Base-by-base conservation (phyloP, 1,284 basidiomycete species). In the Tylopilus sp. region DNA sequence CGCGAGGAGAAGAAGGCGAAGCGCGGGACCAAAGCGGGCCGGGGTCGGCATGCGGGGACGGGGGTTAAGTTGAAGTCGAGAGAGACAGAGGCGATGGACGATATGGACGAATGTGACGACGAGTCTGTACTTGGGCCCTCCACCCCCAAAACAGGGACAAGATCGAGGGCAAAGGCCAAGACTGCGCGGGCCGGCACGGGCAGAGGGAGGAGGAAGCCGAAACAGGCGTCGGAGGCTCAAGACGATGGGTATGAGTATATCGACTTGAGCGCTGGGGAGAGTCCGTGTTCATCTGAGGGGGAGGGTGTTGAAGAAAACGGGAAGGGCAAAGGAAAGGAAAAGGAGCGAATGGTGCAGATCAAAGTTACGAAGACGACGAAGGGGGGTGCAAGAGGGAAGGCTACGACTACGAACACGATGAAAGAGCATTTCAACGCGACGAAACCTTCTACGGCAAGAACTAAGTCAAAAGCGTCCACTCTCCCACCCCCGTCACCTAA, bases 1-100 rank as follows among this genome's bases (percentile, higher is more conserved):
- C 83, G 81, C 54, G 68, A 64, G 21, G 71, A 70, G 52, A 79
- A 78, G 67, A 80, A 77, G 60, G 67, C 66, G 9, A 71, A 71
- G 55, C 79, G 74, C 57, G 66, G 62, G 33, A 51, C 49, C 2
- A 62, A 34, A 41, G 52, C 44, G 6, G 31, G n/a, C 15, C 46
- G 46, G 10, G 52, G 59, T 14, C 52, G 36, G 11, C 36, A 41
- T 39, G 24, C 10, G 3, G 42, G 36, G 15, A 44, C 41, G 2
- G 42, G 30, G 0, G 21, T 3, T 7, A 46, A 37, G 29, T 44
- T 42, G n/a, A 46, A 50, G 0, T 52, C 49, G 15, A 44, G 38
- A 34, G 39, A n/a, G 38, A 38, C 39, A 9, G 45, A 42, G 14
- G 20, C 3, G 9, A 51, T 38, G 10, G 41, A 29, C 1, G n/a